phyloP scores from a whole-genome alignment of 768 basidiomycete species.

The Pilatotrama ljubarskyi region DNA sequence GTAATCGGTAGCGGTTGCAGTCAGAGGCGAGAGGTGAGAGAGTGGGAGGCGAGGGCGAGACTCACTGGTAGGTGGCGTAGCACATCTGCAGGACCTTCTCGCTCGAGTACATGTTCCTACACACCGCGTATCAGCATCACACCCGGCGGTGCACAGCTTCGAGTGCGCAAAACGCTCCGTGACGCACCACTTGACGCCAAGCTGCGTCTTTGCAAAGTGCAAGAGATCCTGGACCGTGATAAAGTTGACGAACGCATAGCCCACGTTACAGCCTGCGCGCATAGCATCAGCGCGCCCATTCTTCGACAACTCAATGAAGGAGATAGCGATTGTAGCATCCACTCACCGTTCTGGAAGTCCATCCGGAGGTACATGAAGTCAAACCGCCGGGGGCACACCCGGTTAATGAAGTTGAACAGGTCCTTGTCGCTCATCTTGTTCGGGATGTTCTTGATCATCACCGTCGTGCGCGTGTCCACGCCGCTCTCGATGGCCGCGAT shows the following conservation, averaged over 20 bases:
- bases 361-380: constrained; percentile 89
- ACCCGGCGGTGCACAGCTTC: background rate
- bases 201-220: constrained; percentile 66
- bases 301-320: too few species aligned
- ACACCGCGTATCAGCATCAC: constrained; percentile 6
- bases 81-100: constrained; percentile 91
- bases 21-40: too few species aligned
- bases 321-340: background rate
- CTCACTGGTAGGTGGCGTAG: constrained; percentile 90
- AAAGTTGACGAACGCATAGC: constrained; percentile 90
- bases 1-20: background rate
- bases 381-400: constrained; percentile 72
- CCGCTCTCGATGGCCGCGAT: constrained; percentile 74
- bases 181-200: constrained; percentile 80
- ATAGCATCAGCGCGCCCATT: background rate
- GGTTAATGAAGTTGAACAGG: constrained; percentile 62
- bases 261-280: constrained; percentile 68
- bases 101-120: constrained; percentile 89
- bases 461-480: constrained; percentile 76
- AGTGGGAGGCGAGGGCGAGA: constrained; percentile 15
- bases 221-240: constrained; percentile 77
- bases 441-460: constrained; percentile 92
- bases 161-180: background rate
- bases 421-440: constrained; percentile 88
- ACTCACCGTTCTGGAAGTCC: constrained; percentile 79